Evolutionary conservation across 1,284 basidiomycete species (phyloP).

Genomic region (Neotropicomus parvogracilis): DNA sequence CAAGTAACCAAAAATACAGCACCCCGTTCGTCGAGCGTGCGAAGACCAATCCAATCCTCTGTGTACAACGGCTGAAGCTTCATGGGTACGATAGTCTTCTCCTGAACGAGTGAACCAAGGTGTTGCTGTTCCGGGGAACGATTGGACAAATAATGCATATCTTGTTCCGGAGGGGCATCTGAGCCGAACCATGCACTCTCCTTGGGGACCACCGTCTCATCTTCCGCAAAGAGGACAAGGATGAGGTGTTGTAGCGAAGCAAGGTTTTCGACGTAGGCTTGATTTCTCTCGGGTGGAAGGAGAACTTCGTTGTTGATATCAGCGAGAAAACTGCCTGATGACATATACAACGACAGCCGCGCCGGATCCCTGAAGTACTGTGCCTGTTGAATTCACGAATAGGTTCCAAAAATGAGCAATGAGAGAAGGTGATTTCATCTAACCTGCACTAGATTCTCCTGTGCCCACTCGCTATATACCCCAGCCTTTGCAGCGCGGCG

Average conservation of each 20-base stretch:
- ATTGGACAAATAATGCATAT: slow-evolving; percentile 13
- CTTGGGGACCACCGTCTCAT: slow-evolving; percentile 77
- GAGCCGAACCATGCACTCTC: slow-evolving; percentile 85
- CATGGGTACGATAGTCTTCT: slow-evolving; percentile 66
- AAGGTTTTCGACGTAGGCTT: slow-evolving; percentile 59
- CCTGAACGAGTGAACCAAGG: slow-evolving; percentile 16
- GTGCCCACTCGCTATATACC: slow-evolving; percentile 82
- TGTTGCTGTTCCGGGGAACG: slow-evolving; percentile 17
- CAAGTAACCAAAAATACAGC: slow-evolving; percentile 67
- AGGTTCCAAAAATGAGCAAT: slow-evolving; percentile 1
- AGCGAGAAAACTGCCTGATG: slow-evolving; percentile 66
- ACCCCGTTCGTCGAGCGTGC: slow-evolving; percentile 67
- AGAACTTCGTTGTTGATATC: slow-evolving; percentile 72
- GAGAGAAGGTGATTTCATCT: slow-evolving; percentile 10
- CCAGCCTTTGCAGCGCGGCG: slow-evolving; percentile 68
- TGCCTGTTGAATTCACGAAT: slow-evolving; percentile 49
- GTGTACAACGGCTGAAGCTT: slow-evolving; percentile 71
- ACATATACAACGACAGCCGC: slow-evolving; percentile 70
- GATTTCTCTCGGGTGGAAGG: slow-evolving; percentile 43
- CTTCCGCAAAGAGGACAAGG: slow-evolving; percentile 65
- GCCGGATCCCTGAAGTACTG: slow-evolving; percentile 91
- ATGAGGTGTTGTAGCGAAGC: slow-evolving; percentile 57
- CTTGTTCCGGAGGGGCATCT: slow-evolving; percentile 45
- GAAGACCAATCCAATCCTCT: slow-evolving; percentile 88
- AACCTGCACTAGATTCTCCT: slow-evolving; percentile 77